phyloP scores from a whole-genome alignment of 2,329 filamentous ascomycete genomes.

The Penicillium griseofulvum region DNA sequence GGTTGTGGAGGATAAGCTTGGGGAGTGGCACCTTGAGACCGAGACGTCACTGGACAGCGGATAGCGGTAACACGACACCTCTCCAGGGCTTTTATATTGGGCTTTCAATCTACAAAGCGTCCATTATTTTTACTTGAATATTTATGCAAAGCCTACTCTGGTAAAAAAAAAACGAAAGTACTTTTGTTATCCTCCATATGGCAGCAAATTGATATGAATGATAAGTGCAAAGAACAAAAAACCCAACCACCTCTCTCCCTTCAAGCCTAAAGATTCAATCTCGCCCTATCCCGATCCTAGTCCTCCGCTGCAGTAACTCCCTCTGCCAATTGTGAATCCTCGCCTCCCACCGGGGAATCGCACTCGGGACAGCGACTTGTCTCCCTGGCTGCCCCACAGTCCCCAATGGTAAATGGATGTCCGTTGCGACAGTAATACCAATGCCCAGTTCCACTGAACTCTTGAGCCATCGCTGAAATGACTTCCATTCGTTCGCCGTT shows the following conservation, averaged over 20 bases:
- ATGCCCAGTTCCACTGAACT: slow-evolving; percentile 53
- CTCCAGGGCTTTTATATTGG: background rate
- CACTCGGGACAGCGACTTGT: slow-evolving; percentile 62
- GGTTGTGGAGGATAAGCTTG: slow-evolving; percentile 26
- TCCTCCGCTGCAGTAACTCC: background rate
- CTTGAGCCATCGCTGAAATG: slow-evolving; percentile 51
- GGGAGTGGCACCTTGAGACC: slow-evolving; percentile 16
- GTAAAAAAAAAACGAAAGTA: background rate
- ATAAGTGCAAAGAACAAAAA: background rate
- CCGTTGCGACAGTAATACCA: slow-evolving; percentile 45
- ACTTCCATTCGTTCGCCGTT: slow-evolving; percentile 53
- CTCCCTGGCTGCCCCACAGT: slow-evolving; percentile 67
- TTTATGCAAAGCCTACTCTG: too few relatives aligned
- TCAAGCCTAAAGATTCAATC: background rate
- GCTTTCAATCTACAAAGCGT: background rate
- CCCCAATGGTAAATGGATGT: slow-evolving; percentile 59
- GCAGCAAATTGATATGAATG: background rate
- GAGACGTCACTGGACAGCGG: slow-evolving; percentile 17
- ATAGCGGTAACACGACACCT: background rate
- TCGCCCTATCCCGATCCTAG: background rate
- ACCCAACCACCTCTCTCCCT: background rate
- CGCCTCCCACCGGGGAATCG: slow-evolving; percentile 56
- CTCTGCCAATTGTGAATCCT: background rate
- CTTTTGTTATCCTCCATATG: background rate
- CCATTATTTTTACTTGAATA: background rate